These are phyloP conservation scores for Smallanthus sonchifolius DNA, from an alignment of 129 eudicot genomes.

Conservation along the genomic window DNA sequence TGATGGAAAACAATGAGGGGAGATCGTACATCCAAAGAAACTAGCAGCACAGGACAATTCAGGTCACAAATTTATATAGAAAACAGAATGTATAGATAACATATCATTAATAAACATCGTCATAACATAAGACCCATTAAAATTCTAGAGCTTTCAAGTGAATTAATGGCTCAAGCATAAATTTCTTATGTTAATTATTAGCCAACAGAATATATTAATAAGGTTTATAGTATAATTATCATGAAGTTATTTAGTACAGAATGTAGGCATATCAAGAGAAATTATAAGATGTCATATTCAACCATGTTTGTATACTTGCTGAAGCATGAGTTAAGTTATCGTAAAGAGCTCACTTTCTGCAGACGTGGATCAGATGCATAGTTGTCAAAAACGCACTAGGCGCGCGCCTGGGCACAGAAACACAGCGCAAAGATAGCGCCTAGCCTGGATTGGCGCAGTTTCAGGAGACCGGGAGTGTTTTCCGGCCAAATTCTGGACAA, in stretches of 20 bases:
- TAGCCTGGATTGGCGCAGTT: no score
- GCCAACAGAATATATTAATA: not conserved
- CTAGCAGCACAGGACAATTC: not conserved
- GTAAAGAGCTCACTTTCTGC: not conserved
- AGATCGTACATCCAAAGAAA: not conserved
- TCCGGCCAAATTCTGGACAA: no score
- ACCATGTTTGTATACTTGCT: conserved; percentile 6
- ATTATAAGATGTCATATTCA: not conserved
- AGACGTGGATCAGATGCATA: not conserved
- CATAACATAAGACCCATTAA: conserved; percentile 2
- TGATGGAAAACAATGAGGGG: not conserved
- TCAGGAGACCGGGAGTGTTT: no score
- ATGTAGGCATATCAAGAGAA: not conserved
- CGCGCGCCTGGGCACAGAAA: no score
- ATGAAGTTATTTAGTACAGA: not conserved
- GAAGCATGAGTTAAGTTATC: conserved; percentile 8
- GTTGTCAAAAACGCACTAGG: no score
- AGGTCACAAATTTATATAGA: not conserved
- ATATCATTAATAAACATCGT: not conserved
- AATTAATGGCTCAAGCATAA: not conserved
- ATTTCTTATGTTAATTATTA: not conserved
- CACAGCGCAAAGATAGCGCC: no score
- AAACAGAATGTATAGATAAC: not conserved
- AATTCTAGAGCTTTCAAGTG: not conserved
- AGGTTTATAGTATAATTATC: not conserved